phyloP scores from a whole-genome alignment of 108 stramenopile species.

The Schizochytrium sp. region DNA sequence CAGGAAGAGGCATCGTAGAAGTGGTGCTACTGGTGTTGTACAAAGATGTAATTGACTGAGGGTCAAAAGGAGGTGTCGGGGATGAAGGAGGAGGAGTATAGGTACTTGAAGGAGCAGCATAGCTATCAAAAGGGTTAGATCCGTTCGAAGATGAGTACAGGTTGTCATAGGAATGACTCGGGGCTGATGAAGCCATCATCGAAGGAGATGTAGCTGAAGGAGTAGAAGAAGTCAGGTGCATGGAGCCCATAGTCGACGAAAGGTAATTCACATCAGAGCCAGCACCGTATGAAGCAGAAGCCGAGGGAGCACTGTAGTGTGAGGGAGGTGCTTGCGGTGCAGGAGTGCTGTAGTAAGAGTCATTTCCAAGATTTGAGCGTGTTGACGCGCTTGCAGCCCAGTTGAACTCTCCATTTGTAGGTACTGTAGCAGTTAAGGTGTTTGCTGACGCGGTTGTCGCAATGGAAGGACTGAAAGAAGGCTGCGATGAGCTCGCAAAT shows the following conservation, averaged over 20 bases:
- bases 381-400: neutral
- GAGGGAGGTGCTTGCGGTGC: neutral
- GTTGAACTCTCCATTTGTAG: neutral
- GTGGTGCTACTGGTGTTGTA: too few species aligned
- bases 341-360: neutral
- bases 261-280: neutral
- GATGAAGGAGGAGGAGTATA: too few species aligned
- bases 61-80: too few species aligned
- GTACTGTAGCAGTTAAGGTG: neutral
- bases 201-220: neutral
- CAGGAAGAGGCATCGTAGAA: too few species aligned
- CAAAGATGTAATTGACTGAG: too few species aligned
- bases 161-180: neutral
- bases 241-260: conserved; percentile 26
- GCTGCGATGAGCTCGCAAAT: conserved; percentile 3
- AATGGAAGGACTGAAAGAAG: conserved; percentile 1
- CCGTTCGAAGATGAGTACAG: neutral
- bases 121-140: too few species aligned
- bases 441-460: conserved; percentile 12
- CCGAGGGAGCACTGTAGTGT: neutral
- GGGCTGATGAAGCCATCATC: neutral
- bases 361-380: neutral
- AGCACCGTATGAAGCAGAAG: too few species aligned
- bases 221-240: neutral
- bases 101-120: too few species aligned